Evolutionary conservation across 2,329 filamentous ascomycete genomes (phyloP).

Genomic region (Hymenoscyphus fructigenus): DNA sequence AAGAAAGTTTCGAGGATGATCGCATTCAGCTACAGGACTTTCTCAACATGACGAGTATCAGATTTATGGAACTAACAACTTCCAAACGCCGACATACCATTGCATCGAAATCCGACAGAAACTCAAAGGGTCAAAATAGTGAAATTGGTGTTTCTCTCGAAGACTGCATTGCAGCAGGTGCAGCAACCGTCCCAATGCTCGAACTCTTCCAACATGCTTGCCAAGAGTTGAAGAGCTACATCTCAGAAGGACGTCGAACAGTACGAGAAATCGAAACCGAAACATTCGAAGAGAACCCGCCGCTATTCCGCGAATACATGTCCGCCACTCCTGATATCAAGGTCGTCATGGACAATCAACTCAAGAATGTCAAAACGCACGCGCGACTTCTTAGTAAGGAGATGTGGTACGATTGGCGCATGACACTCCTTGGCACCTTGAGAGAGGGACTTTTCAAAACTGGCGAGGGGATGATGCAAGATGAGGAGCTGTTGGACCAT

Average conservation of each 20-base stretch:
- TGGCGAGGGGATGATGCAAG: conserved; percentile 71
- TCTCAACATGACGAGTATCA: conserved; percentile 90
- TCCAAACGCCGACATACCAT: conserved; percentile 89
- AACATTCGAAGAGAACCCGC: conserved; percentile 85
- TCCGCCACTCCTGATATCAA: conserved; percentile 81
- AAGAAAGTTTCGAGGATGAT: conserved; percentile 45
- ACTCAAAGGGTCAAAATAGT: conserved; percentile 37
- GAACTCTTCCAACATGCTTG: conserved; percentile 95
- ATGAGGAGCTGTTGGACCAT: conserved; percentile 64
- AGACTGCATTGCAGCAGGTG: conserved; percentile 80
- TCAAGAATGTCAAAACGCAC: conserved; percentile 95
- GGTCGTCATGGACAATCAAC: conserved; percentile 88
- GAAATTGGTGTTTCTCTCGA: conserved; percentile 58
- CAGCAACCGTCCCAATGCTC: conserved; percentile 88
- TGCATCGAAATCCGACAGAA: conserved; percentile 50
- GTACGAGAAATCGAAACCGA: conserved; percentile 89
- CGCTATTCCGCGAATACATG: conserved; percentile 88
- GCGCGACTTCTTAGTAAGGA: conserved; percentile 88
- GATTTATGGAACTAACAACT: conserved; percentile 98
- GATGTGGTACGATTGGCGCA: conserved; percentile 98
- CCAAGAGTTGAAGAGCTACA: conserved; percentile 94
- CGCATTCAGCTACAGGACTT: conserved; percentile 87
- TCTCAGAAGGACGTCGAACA: conserved; percentile 85
- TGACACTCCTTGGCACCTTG: conserved; percentile 81
- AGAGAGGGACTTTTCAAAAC: conserved; percentile 78